Percentiles rank a stretch among this genome's conserved stretches.
phyloP scores from a whole-genome alignment of 2,329 filamentous ascomycete genomes.

The Xylariaceae sp. region DNA sequence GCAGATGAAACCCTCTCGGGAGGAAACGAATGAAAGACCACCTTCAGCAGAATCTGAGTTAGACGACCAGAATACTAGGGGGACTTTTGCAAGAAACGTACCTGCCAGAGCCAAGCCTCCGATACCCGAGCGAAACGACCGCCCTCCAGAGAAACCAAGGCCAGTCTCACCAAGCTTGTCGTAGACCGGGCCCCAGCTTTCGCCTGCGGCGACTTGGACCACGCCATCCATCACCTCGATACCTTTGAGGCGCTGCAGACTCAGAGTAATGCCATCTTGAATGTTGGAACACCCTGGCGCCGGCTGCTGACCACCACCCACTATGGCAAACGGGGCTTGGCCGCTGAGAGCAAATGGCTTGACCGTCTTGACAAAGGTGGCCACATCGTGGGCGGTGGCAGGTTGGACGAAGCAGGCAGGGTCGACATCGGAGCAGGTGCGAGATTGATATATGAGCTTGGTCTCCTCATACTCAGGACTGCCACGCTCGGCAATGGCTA shows the following conservation, averaged over 20 bases:
- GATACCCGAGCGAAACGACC: slow-evolving; percentile 1
- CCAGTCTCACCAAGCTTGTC: slow-evolving; percentile 3
- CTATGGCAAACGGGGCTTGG: slow-evolving; percentile 6
- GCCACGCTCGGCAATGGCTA: background rate
- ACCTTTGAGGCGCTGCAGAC: slow-evolving; percentile 1
- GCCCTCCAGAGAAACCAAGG: slow-evolving; percentile 2
- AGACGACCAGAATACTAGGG: background rate
- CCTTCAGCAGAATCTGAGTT: slow-evolving; percentile 1
- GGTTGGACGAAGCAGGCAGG: slow-evolving; percentile 3
- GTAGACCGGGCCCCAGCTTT: slow-evolving; percentile 11
- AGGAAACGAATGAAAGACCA: slow-evolving; percentile 40
- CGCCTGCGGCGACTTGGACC: slow-evolving; percentile 4
- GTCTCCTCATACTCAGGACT: background rate
- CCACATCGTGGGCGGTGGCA: background rate
- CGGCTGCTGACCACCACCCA: slow-evolving; percentile 9
- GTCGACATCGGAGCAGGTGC: background rate
- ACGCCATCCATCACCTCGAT: background rate
- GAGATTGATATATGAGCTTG: slow-evolving; percentile 2
- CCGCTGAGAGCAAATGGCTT: slow-evolving; percentile 3
- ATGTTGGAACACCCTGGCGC: slow-evolving; percentile 6
- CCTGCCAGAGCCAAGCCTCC: slow-evolving; percentile 8
- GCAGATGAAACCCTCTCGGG: slow-evolving; percentile 36
- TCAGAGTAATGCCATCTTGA: slow-evolving; percentile 7
- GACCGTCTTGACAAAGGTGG: slow-evolving; percentile 3
- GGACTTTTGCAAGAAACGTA: background rate